Base-by-base conservation (phyloP, 495 filamentous ascomycete species). In the Astrothelium macrocarpum region DNA sequence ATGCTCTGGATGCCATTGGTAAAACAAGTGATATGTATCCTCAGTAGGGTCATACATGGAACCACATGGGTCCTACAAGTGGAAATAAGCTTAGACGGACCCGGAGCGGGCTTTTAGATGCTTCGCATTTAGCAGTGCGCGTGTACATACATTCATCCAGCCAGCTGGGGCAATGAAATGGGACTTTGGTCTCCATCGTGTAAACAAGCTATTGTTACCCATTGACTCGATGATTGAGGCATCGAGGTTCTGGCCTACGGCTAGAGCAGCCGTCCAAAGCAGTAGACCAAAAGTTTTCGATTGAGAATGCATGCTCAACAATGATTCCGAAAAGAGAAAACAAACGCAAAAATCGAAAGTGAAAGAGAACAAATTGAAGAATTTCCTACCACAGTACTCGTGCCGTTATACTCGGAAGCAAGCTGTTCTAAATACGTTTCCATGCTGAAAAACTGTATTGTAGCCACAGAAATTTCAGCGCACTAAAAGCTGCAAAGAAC, bases 101-200 rank as follows among this genome's bases (percentile, higher is more conserved):
- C 1, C 18, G 36, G 59, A 10, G 0, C 49, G 25, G 20, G 49
- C 20, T 10, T 16, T 9, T 1, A 56, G 25, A 29, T 2, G 25
- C 49, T 26, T 7, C 16, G 26, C 16, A 10, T 26, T 10, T 9
- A 29, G 26, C 5, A 56, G 23, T 10, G 12, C 20, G 2, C 32
- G 26, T 5, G 56, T 59, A 32, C 31, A 5, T 36, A 72, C 68
- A 63, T 85, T 84, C 73, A 82, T 72, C 81, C 81, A 85, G 29
- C 79, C 80, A 58, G 71, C 70, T 4, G 81, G 78, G 5, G 82
- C 79, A 5, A 73, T 72, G 43, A 85, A 73, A 65, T 84, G 82
- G 53, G 73, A 80, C 3, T 64, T 74, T 25, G 83, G 82, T 31
- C 81, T 69, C 77, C 78, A 81, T 67, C 74, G 67, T 0, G 71